These are phyloP conservation scores for Stevia rebaudiana DNA, from an alignment of 140 eudicot species.

Conservation along the genomic window DNA sequence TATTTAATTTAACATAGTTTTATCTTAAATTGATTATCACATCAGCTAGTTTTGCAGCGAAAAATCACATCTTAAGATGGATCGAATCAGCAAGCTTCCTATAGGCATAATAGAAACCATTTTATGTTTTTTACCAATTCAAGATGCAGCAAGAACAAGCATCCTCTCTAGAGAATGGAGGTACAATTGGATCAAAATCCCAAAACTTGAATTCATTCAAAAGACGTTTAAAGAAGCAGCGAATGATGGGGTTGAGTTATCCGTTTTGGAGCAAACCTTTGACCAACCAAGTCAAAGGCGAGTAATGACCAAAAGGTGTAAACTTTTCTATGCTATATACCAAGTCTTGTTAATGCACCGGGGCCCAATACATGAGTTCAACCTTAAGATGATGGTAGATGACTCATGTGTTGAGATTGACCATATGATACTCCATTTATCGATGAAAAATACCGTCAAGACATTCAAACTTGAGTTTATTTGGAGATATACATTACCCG, in stretches of 20 bases:
- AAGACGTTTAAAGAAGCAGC: slow-evolving; percentile 2
- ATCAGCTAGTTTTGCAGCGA: too few relatives aligned
- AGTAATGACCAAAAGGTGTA: neutral
- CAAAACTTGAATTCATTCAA: slow-evolving; percentile 13
- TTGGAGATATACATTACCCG: neutral
- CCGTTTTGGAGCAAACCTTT: neutral
- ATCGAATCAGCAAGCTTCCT: slow-evolving; percentile 23
- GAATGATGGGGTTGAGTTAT: neutral
- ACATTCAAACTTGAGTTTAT: neutral
- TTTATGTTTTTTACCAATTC: slow-evolving; percentile 15
- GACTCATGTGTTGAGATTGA: neutral
- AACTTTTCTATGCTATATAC: slow-evolving; percentile 8
- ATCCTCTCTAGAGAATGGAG: slow-evolving; percentile 23
- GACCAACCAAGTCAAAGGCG: neutral
- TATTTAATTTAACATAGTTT: too few relatives aligned
- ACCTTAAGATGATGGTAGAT: neutral
- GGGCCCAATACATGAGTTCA: slow-evolving; percentile 5
- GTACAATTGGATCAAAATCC: slow-evolving; percentile 19
- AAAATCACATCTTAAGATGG: neutral
- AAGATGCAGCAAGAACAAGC: slow-evolving; percentile 25
- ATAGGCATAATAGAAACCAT: slow-evolving; percentile 12
- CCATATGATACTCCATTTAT: neutral
- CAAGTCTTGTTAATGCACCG: slow-evolving; percentile 4
- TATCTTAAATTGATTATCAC: too few relatives aligned
- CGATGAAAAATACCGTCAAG: neutral